Conservation (phyloP, 2,329 filamentous ascomycete species). For the Lachnellula subtilissima region DNA sequence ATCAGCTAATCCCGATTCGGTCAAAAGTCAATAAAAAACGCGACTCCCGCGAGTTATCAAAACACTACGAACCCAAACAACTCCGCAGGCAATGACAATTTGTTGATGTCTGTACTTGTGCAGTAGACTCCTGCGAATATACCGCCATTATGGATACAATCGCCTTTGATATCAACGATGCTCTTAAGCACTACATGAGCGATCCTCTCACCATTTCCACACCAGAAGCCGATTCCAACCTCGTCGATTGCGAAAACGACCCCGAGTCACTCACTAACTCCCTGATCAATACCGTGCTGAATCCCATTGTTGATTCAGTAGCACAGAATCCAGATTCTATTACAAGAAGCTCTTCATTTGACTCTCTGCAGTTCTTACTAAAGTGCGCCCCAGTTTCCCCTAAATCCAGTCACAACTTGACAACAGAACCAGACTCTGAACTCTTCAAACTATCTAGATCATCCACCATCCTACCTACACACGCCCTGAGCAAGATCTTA, state of each 20-base stretch:
- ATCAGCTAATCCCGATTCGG: constrained; percentile 7
- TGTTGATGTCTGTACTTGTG: constrained; percentile 18
- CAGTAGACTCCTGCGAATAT: constrained; percentile 12
- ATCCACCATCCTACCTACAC: constrained; percentile 70
- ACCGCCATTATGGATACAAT: constrained; percentile 61
- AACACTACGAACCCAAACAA: constrained; percentile 20
- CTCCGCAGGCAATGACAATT: constrained; percentile 27
- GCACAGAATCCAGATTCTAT: constrained; percentile 90
- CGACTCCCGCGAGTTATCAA: constrained; percentile 10
- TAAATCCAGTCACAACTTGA: constrained; percentile 31
- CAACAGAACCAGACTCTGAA: constrained; percentile 54
- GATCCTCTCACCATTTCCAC: constrained; percentile 80
- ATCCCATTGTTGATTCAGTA: constrained; percentile 87
- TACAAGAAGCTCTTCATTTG: constrained; percentile 71
- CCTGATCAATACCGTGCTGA: constrained; percentile 78
- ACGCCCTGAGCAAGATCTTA: constrained; percentile 86
- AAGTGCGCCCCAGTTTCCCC: constrained; percentile 73
- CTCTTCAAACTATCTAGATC: constrained; percentile 67
- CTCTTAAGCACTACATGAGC: constrained; percentile 93
- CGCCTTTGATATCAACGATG: constrained; percentile 93
- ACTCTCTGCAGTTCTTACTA: constrained; percentile 90
- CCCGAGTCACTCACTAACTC: constrained; percentile 70
- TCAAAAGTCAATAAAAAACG: constrained; percentile 5
- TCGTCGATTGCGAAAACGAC: constrained; percentile 90
- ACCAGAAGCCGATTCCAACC: constrained; percentile 74